Evolutionary conservation across 345 rosid species (phyloP).

Genomic region (Bruguiera sexangula): DNA sequence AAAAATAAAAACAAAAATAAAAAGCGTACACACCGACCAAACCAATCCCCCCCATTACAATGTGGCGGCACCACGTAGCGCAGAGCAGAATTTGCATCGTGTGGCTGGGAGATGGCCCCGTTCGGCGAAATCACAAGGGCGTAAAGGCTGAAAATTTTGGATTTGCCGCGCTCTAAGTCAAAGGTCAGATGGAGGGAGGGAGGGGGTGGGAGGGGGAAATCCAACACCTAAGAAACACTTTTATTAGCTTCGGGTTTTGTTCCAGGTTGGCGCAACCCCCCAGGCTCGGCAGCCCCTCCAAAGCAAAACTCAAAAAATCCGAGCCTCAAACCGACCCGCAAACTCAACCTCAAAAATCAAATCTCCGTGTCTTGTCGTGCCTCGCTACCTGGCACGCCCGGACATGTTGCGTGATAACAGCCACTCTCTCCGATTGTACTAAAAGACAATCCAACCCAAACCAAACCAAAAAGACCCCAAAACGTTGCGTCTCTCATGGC

Average conservation of each 20-base stretch:
- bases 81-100: background rate
- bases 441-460: too few species aligned
- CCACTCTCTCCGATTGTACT: background rate
- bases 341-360: constrained; percentile 2
- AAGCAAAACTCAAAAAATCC: background rate
- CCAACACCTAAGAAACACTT: background rate
- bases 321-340: constrained; percentile 3
- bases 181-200: background rate
- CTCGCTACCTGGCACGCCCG: background rate
- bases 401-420: constrained; percentile 3
- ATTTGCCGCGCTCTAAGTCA: constrained; percentile 42
- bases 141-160: constrained; percentile 11
- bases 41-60: too few species aligned
- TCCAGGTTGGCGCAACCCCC: constrained; percentile 1
- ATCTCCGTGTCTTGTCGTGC: constrained; percentile 4
- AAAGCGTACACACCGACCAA: too few species aligned
- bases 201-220: background rate
- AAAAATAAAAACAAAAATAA: too few species aligned
- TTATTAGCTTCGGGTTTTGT: constrained; percentile 31
- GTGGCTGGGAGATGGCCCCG: background rate
- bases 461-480: background rate
- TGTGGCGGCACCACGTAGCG: too few species aligned
- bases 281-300: constrained; percentile 17
- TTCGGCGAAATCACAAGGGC: constrained; percentile 11
- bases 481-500: background rate